These are phyloP conservation scores for Fusarium miscanthi DNA, from an alignment of 2,329 filamentous ascomycete genomes.

Conservation along the genomic window DNA sequence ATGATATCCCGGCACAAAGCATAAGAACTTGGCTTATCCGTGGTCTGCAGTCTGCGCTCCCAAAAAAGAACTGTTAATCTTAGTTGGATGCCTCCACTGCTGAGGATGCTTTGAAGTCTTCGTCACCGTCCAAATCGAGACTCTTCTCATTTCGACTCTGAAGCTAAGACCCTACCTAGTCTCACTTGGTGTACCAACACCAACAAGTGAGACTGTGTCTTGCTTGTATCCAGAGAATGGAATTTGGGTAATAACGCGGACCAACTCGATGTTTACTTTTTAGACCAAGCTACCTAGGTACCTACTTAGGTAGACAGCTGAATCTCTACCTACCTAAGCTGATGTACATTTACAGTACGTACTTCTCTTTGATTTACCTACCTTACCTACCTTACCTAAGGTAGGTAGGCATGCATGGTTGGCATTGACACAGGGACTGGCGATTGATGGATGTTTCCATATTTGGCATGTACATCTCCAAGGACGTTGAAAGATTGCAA, in stretches of 20 bases:
- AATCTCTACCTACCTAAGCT: neutral
- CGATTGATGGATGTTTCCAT: slow-evolving; percentile 25
- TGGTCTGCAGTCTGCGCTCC: neutral
- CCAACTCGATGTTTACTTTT: neutral
- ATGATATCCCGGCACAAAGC: slow-evolving; percentile 2
- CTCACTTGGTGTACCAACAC: slow-evolving; percentile 11
- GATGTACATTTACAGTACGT: neutral
- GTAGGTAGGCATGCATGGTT: slow-evolving; percentile 5
- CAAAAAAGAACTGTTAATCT: slow-evolving; percentile 1
- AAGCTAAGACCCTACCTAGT: slow-evolving; percentile 8
- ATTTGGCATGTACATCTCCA: slow-evolving; percentile 26
- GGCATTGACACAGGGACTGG: slow-evolving; percentile 13
- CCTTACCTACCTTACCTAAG: no score
- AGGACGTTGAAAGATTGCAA: slow-evolving; percentile 19
- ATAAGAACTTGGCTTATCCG: slow-evolving; percentile 10
- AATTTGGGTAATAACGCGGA: neutral
- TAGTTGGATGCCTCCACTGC: slow-evolving; percentile 11
- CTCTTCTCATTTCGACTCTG: slow-evolving; percentile 21
- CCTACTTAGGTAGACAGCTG: neutral
- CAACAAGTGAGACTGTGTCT: slow-evolving; percentile 4
- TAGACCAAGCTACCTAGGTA: no score
- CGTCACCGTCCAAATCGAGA: slow-evolving; percentile 1
- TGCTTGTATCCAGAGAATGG: neutral
- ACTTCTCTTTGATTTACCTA: neutral
- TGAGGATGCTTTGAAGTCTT: neutral